A percentile compares a stretch with the other conserved stretches of the same genome.
phyloP scores from a whole-genome alignment of 192 early-diverging fungal genomes.

The Rhizophagus sp. region DNA sequence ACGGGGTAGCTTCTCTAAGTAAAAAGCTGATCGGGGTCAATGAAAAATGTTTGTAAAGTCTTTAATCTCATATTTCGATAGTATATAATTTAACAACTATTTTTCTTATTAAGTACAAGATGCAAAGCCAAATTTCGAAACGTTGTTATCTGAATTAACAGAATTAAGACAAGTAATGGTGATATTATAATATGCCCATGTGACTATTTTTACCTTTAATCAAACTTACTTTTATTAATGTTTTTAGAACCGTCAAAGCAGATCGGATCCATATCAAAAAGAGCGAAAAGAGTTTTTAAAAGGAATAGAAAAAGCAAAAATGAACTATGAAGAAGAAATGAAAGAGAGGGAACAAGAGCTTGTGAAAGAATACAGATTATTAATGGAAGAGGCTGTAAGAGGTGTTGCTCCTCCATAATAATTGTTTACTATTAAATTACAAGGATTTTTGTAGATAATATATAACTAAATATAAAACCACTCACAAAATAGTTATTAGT shows the following conservation, averaged over 20 bases:
- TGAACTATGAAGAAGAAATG: conserved; percentile 6
- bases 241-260: neutral
- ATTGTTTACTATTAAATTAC: no score
- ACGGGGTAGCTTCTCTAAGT: neutral
- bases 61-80: neutral
- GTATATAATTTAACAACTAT: no score
- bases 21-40: neutral
- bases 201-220: neutral
- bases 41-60: neutral
- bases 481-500: no score
- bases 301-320: neutral
- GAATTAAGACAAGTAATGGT: conserved; percentile 2
- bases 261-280: neutral
- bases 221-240: neutral
- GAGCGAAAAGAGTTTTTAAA: conserved; percentile 11
- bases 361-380: conserved; percentile 13
- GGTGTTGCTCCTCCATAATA: neutral
- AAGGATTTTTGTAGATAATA: no score
- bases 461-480: no score
- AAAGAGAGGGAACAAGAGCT: conserved; percentile 8
- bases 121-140: neutral
- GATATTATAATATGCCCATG: neutral
- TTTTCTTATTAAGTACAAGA: conserved; percentile 7
- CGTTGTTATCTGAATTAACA: neutral
- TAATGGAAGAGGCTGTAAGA: conserved; percentile 12